phyloP scores from a whole-genome alignment of 2,329 filamentous ascomycete genomes.

The Fulvia fulva region DNA sequence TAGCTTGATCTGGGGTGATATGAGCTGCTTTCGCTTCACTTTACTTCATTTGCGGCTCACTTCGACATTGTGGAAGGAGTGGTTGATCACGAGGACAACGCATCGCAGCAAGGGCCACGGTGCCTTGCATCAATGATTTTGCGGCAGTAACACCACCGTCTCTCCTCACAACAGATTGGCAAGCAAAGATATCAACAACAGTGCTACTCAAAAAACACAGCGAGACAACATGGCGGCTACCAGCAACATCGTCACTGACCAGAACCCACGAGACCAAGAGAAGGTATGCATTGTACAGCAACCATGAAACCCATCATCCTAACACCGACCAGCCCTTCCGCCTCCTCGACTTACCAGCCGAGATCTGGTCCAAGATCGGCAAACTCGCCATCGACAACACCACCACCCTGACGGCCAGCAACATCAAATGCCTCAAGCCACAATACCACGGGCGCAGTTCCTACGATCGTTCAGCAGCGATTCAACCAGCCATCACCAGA shows the following conservation, averaged over 20 bases:
- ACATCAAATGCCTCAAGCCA: neutral
- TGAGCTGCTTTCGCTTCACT: neutral
- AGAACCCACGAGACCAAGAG: neutral
- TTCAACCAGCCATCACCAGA: neutral
- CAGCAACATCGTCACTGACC: conserved; percentile 7
- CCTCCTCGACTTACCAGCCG: conserved; percentile 5
- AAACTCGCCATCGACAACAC: conserved; percentile 3
- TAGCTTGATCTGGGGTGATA: neutral
- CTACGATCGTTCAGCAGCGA: neutral
- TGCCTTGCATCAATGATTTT: neutral
- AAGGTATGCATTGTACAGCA: neutral
- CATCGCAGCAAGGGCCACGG: neutral
- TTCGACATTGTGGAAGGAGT: neutral
- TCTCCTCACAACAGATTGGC: neutral
- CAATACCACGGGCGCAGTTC: too few species aligned
- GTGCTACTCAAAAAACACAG: neutral
- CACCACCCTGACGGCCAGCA: neutral
- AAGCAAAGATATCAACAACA: neutral
- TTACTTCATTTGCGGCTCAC: neutral
- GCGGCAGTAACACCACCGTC: neutral
- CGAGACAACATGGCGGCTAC: neutral
- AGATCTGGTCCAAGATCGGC: conserved; percentile 7
- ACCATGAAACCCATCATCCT: neutral
- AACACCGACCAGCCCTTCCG: neutral
- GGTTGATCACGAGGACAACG: neutral